Evolutionary conservation across 1,284 basidiomycete species (phyloP).

Genomic region (Boletus sp.): DNA sequence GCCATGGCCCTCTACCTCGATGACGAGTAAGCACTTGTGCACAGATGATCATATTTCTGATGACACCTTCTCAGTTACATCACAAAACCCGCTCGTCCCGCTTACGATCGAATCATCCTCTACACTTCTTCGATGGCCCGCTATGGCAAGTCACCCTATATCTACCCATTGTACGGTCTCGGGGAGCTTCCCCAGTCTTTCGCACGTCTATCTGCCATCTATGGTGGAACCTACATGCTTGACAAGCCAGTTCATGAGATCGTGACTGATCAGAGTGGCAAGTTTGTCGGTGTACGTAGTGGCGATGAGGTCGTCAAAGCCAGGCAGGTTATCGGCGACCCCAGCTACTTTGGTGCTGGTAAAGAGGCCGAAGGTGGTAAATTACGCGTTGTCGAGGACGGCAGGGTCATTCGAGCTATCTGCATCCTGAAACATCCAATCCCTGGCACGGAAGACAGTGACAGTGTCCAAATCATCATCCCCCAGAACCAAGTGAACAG

Average conservation of each 20-base stretch:
- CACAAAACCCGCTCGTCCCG: constrained; percentile 84
- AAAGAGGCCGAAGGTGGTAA: constrained; percentile 66
- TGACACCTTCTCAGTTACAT: constrained; percentile 68
- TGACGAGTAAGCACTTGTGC: constrained; percentile 74
- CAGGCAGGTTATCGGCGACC: constrained; percentile 97
- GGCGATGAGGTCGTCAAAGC: constrained; percentile 95
- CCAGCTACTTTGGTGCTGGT: constrained; percentile 92
- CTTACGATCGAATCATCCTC: constrained; percentile 95
- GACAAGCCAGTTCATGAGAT: constrained; percentile 95
- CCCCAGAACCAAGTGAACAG: constrained; percentile 97
- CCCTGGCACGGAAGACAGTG: constrained; percentile 94
- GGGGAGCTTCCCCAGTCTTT: constrained; percentile 99
- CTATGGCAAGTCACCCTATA: constrained; percentile 99
- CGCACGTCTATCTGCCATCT: constrained; percentile 96
- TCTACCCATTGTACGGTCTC: constrained; percentile 98
- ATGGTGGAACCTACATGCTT: constrained; percentile 99
- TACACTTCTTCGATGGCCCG: constrained; percentile 99
- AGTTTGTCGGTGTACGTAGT: constrained; percentile 91
- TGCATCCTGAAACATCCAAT: constrained; percentile 99
- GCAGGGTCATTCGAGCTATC: constrained; percentile 95
- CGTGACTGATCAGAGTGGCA: constrained; percentile 82
- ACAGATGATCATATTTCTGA: neutral
- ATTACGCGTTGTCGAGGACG: constrained; percentile 86
- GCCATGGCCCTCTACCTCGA: constrained; percentile 99
- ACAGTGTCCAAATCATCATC: constrained; percentile 97